Evolutionary conservation across 2,329 filamentous ascomycete species (phyloP), one percentile per base, ranked within the genome.

Genomic region (Calonectria hongkongensis): DNA sequence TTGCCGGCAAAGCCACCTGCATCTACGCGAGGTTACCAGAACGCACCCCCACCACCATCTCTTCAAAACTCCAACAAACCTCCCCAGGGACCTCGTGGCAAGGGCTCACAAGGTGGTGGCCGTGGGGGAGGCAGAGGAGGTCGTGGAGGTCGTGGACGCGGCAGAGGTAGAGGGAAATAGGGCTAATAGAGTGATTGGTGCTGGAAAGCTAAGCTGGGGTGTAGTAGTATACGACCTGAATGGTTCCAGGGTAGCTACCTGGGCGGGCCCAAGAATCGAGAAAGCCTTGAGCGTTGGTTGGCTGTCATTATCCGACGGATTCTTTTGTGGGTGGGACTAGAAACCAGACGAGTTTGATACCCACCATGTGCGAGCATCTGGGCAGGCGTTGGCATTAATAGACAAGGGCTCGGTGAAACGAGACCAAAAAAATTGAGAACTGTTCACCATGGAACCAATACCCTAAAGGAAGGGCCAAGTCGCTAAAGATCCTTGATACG

Each of bases 1-100:
- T 74, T 83, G 15, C 82, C 82, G 6, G 66, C 80, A 45, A 83
- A 80, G 66, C 82, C 82, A 33, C 81, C 82, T 62, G 36, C 76
- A 21, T 45, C 75, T 21, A 56, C 71, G 18, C 76, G 76, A 69
- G 75, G 78, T 56, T 83, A 80, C 54, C 79, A 76, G 27, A 79
- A 77, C 28, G 79, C 79, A n/a, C 82, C 81, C 27, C 80, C 81
- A 13, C 82, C 81, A 33, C 73, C 76, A 16, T 71, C 70, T 33
- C 70, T 68, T 10, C 79, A 79, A 68, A 56, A 58, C 41, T 60
- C 67, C 9, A 69, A 64, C 30, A 79, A 75, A 60, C 72, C 66
- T 60, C 70, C 80, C 28, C 75, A 78, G 25, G 74, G 75, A 12
- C 51, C 62, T 16, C 75, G 73, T 45, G 60, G 74, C 39, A 78